These are phyloP conservation scores for Pelargonium nanum DNA, from an alignment of 345 rosid species.

Conservation along the genomic window DNA sequence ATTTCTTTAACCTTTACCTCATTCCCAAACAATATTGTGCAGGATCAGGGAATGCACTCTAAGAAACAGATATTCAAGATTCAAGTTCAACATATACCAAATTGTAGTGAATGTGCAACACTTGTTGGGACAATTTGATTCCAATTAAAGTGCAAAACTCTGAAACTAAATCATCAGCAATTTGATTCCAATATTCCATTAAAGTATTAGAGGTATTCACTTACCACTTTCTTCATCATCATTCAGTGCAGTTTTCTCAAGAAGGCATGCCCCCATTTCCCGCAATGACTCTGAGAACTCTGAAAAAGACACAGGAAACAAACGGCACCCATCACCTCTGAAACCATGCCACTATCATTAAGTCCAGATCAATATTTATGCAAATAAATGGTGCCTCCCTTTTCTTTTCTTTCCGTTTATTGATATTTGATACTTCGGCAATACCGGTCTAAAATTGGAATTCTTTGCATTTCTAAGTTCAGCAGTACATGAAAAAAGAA, in stretches of 20 bases:
- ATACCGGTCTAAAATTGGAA: neutral
- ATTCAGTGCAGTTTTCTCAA: slow-evolving; percentile 62
- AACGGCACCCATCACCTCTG: neutral
- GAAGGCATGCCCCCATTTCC: slow-evolving; percentile 84
- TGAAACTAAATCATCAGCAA: neutral
- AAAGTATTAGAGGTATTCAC: slow-evolving; percentile 11
- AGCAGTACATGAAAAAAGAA: neutral
- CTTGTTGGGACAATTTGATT: no score
- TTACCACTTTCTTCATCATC: slow-evolving; percentile 89
- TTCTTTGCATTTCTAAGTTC: neutral
- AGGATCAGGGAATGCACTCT: neutral
- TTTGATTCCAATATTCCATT: neutral
- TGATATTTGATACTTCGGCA: neutral
- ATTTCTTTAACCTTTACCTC: neutral
- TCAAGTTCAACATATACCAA: neutral
- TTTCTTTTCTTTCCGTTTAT: no score
- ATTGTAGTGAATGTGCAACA: neutral
- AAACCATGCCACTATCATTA: neutral
- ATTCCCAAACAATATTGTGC: neutral
- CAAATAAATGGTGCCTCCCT: neutral
- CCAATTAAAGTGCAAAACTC: no score
- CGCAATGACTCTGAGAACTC: slow-evolving; percentile 88
- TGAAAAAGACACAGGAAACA: slow-evolving; percentile 21
- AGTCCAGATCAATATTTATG: neutral
- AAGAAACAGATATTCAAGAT: neutral